Evolutionary conservation across 345 rosid species (phyloP).

Genomic region (Eucalyptus lansdowneana): DNA sequence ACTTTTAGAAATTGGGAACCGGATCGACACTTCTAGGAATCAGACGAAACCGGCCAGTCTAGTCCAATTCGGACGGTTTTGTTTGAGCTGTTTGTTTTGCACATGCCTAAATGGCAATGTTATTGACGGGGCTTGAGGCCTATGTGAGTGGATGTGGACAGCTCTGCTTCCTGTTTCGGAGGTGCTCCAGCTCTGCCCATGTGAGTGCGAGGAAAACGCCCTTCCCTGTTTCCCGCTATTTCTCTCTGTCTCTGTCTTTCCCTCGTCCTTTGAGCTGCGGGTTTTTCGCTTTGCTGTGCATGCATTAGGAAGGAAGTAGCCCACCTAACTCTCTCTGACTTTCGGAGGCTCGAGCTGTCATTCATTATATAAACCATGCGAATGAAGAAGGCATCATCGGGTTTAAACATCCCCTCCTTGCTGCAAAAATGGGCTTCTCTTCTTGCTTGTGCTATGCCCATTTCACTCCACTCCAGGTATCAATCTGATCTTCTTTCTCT

Average conservation of each 20-base stretch:
- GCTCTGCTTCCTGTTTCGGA: background rate
- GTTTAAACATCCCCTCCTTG: background rate
- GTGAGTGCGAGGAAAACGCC: no score
- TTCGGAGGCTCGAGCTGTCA: background rate
- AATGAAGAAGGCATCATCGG: conserved; percentile 11
- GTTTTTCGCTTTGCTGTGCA: background rate
- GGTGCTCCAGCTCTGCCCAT: background rate
- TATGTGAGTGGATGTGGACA: background rate
- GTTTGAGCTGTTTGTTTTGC: no score
- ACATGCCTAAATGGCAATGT: background rate
- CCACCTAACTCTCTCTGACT: background rate
- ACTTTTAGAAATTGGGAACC: no score
- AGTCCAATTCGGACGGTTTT: background rate
- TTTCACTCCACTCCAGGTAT: background rate
- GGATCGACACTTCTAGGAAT: rapidly evolving
- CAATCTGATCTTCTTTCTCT: background rate
- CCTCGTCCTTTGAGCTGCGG: background rate
- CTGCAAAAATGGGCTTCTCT: conserved; percentile 42
- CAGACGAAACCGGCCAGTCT: no score
- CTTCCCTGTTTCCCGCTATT: background rate
- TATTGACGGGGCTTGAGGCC: background rate
- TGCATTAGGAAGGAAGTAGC: background rate
- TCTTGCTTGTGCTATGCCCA: conserved; percentile 33
- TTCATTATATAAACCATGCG: background rate
- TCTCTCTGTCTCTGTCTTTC: background rate